Evolutionary conservation across 2,329 filamentous ascomycete species (phyloP), one percentile per base, ranked within the genome.

Genomic region (Pseudopithomyces maydicus): DNA sequence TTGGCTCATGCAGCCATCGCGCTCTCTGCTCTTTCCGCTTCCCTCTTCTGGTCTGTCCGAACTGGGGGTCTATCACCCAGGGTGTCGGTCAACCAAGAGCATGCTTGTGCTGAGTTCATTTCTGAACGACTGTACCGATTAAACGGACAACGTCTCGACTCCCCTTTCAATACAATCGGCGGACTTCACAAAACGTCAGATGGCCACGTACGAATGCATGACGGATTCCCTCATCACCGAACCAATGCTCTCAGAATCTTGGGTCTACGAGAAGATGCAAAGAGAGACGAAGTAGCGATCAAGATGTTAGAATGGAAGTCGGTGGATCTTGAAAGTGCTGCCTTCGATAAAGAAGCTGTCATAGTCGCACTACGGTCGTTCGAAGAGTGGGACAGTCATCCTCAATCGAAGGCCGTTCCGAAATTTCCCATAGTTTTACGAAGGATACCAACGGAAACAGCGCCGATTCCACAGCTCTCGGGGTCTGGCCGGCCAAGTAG

Each of bases 171-270:
- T 0, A 69, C 75, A 0, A 77, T 86, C 2, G 82, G 83, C 2
- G 84, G 84, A 0, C 63, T 86, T 0, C 79, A 87, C 63, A 75
- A 74, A 51, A 80, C 83, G 0, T 67, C 69, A 0, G 83, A 86
- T 56, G 84, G 83, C 1, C 74, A 82, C 48, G 78, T 87, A 2
- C 78, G 84, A 2, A 79, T 86, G 44, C 84, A 87, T 58, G 84
- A 86, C 52, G 68, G 68, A 0, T 86, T 86, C 54, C 75, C 79
- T 0, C 79, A 85, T 49, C 84, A 87, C 56, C 76, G 77, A 0
- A 26, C 72, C 2, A 80, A 78, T 2, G 77, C 79, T 0, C 68
- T 82, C 2, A 56, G 67, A 2, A 69, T 86, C 0, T 70, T 87
- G 0, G 78, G 77, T 0, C 66, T 83, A 5, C 44, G 66, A 0